Base-by-base conservation (phyloP, 331 rosid species). In the Quercus phellos region DNA sequence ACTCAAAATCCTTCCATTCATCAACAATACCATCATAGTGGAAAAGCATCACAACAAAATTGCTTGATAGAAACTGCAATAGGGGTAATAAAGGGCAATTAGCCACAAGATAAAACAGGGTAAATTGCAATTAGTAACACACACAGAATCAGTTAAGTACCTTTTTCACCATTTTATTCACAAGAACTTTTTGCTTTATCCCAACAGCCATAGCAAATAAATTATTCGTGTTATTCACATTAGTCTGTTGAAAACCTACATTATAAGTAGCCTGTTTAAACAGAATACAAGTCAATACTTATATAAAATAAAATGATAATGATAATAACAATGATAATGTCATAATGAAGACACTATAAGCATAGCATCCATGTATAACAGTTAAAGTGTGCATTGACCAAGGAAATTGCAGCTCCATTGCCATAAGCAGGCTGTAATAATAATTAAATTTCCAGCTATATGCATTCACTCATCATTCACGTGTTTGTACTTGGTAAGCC, bases 11-110 rank as follows among this genome's bases (percentile, higher is more conserved):
- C 75, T 77, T 92, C 99, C 99, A 94, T 51, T 74, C 56, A 16
- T 89, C 91, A 67, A 91, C 86, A 8, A 79, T 50, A 2, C 98
- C 93, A 74, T 94, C 99, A 61, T 94, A 94, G 77, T 94, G 99
- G 80, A 91, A 92, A 80, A 94, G 94, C 91, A 91, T 94, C 76
- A 94, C 90, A 68, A 19, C 77, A 76, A 91, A 94, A 79, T 84
- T 68, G 77, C 87, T 84, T 32, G 88, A 86, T 14, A 94, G 83
- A 85, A 92, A 94, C 98, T 94, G 89, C 61, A 79, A 75, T 24
- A 70, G 13, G 32, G 70, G 16, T 68, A 34, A 77, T 38, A 59
- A 51, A 72, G 73, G 70, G 61, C 80, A 67, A 80, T 63, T 51
- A 76, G 43, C 51, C 82, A 58, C 32, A 58, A 51, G 74, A 38